Percentiles rank a stretch among this genome's conserved stretches.
phyloP scores from a whole-genome alignment of 345 rosid genomes.

The Camelina laxa region DNA sequence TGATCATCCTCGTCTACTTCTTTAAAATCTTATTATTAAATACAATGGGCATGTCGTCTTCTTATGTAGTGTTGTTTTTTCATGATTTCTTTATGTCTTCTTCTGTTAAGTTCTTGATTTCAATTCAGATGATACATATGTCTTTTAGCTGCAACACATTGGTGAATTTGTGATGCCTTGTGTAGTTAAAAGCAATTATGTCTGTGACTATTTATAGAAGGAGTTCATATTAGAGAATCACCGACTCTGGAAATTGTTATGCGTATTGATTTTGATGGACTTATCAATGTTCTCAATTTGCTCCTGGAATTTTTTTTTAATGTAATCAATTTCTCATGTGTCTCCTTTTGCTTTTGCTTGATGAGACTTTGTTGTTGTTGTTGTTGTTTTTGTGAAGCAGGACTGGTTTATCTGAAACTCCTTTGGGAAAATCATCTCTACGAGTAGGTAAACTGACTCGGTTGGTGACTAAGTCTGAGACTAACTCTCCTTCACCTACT shows the following conservation, averaged over 20 bases:
- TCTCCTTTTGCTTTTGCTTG: slow-evolving; percentile 13
- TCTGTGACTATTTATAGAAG: too few relatives aligned
- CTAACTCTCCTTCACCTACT: slow-evolving; percentile 61
- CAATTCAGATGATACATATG: neutral
- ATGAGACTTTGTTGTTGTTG: slow-evolving; percentile 21
- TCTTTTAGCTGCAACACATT: slow-evolving; percentile 9
- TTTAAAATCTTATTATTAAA: neutral
- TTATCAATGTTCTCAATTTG: too few relatives aligned
- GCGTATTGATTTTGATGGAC: neutral
- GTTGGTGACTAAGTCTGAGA: slow-evolving; percentile 59
- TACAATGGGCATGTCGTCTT: neutral
- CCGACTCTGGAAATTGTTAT: neutral
- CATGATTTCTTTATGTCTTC: neutral
- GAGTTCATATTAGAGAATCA: neutral
- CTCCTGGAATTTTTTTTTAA: too few relatives aligned
- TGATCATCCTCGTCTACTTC: neutral
- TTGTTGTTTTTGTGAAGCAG: slow-evolving; percentile 46
- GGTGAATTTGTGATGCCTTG: neutral
- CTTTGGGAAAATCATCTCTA: slow-evolving; percentile 61
- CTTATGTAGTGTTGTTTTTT: slow-evolving; percentile 10
- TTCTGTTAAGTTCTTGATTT: slow-evolving; percentile 1
- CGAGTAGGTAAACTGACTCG: slow-evolving; percentile 63
- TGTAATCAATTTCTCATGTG: too few relatives aligned
- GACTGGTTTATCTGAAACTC: slow-evolving; percentile 65
- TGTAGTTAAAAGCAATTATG: neutral